Conservation (phyloP, 2,329 filamentous ascomycete genomes). For the Chaetomium sp. region DNA sequence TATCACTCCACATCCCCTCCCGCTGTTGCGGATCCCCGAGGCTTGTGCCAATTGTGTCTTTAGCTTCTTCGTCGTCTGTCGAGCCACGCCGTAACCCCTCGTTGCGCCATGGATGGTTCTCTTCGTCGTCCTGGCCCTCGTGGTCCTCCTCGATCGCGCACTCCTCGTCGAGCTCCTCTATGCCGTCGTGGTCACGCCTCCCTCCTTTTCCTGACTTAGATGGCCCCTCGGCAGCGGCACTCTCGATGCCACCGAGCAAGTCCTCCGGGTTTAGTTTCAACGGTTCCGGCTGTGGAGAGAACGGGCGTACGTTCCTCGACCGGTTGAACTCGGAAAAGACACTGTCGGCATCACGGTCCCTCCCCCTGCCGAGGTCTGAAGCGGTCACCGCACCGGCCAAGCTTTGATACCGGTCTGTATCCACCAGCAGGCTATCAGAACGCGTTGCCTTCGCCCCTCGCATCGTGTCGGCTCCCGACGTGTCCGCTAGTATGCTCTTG, state of each 20-base stretch:
- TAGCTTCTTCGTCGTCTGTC: conserved; percentile 29
- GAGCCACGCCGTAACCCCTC: conserved; percentile 30
- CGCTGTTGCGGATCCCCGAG: conserved; percentile 28
- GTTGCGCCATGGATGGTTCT: conserved; percentile 35
- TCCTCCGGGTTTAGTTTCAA: conserved; percentile 41
- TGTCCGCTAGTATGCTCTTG: conserved; percentile 63
- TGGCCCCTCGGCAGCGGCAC: conserved; percentile 12
- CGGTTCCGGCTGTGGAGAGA: conserved; percentile 57
- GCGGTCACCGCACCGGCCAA: conserved; percentile 42
- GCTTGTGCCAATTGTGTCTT: conserved; percentile 23
- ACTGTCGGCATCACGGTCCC: conserved; percentile 50
- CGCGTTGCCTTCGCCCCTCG: conserved; percentile 45
- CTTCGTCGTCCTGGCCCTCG: conserved; percentile 30
- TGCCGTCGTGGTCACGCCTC: neutral
- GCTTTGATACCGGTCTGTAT: conserved; percentile 59
- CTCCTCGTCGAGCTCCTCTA: conserved; percentile 23
- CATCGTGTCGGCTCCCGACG: conserved; percentile 42
- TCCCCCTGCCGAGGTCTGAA: conserved; percentile 31
- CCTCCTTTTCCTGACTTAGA: conserved; percentile 1
- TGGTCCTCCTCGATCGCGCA: conserved; percentile 22
- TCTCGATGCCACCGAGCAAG: conserved; percentile 35
- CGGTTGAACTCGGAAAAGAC: conserved; percentile 59
- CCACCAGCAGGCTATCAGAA: conserved; percentile 58
- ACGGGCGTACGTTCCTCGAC: conserved; percentile 57
- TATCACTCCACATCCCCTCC: conserved; percentile 31